These are phyloP conservation scores for Isoetes taiwanensis DNA, from an alignment of 75 land plant genomes.

Conservation along the genomic window DNA sequence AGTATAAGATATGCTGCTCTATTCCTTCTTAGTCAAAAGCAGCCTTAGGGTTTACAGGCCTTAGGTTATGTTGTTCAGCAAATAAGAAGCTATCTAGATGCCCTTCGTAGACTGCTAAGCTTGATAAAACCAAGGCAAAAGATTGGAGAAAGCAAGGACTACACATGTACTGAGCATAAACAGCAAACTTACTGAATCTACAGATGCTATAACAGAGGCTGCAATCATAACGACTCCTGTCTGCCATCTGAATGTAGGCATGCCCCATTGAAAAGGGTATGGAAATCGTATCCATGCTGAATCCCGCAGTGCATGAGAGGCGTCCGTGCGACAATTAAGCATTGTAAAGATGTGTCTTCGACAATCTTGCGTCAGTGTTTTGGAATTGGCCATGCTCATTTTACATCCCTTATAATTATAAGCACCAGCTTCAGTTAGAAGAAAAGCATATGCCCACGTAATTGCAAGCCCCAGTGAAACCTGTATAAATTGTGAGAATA, in stretches of 20 bases:
- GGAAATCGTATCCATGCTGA: slow-evolving; percentile 85
- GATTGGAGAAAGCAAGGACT: no score
- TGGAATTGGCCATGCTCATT: slow-evolving; percentile 41
- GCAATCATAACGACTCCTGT: slow-evolving; percentile 60
- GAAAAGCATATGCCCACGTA: slow-evolving; percentile 80
- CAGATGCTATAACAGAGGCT: slow-evolving; percentile 72
- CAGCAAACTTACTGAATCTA: slow-evolving; percentile 76
- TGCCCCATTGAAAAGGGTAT: slow-evolving; percentile 95
- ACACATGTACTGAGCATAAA: no score
- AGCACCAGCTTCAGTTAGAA: slow-evolving; percentile 72
- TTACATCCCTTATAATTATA: slow-evolving; percentile 73
- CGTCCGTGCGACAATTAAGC: slow-evolving; percentile 81
- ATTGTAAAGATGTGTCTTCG: slow-evolving; percentile 49
- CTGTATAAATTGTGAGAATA: slow-evolving; percentile 23
- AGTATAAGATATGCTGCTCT: no score
- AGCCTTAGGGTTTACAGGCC: no score
- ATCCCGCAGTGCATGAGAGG: slow-evolving; percentile 54
- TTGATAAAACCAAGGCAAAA: no score
- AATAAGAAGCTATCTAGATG: no score
- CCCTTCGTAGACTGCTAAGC: no score
- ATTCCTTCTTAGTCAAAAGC: no score
- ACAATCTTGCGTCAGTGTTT: slow-evolving; percentile 43
- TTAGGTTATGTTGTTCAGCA: no score
- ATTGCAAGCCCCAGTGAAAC: slow-evolving; percentile 75
- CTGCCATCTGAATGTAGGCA: slow-evolving; percentile 60